A percentile compares a stretch with the other conserved stretches of the same genome.
Conservation (phyloP, 768 basidiomycete species). For the Collybia mongolica region DNA sequence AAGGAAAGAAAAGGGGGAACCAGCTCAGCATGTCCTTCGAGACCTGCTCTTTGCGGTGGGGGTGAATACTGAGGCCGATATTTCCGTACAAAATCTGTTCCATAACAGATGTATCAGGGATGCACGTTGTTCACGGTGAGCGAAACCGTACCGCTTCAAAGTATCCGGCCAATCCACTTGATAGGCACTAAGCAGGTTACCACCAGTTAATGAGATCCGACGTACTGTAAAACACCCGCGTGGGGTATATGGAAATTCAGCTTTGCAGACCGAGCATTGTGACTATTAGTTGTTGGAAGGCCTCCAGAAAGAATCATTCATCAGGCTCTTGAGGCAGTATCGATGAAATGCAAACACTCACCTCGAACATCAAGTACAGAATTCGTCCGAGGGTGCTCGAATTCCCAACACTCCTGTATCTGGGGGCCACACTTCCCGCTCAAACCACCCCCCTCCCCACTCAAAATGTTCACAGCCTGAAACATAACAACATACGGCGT, state of each 20-base stretch:
- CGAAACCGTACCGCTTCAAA: constrained; percentile 71
- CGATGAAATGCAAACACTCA: constrained; percentile 24
- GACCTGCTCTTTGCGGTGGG: constrained; percentile 77
- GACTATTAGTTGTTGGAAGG: constrained; percentile 90
- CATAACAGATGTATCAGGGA: constrained; percentile 3
- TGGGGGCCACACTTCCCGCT: constrained; percentile 73
- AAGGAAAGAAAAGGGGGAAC: constrained; percentile 97
- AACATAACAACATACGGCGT: constrained; percentile 99
- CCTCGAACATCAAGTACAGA: constrained; percentile 72
- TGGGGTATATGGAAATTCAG: constrained; percentile 92
- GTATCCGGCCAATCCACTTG: constrained; percentile 87
- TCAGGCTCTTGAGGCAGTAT: too few species aligned
- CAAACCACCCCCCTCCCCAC: constrained; percentile 64
- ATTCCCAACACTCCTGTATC: constrained; percentile 97
- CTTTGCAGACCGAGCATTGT: constrained; percentile 88
- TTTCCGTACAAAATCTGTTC: constrained; percentile 73
- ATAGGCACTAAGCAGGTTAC: constrained; percentile 2
- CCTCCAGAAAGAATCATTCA: constrained; percentile 42
- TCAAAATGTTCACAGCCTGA: constrained; percentile 87
- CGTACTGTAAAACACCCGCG: constrained; percentile 83
- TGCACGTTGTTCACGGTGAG: background rate
- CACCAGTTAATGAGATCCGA: constrained; percentile 1
- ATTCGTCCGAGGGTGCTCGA: constrained; percentile 89
- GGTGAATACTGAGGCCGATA: constrained; percentile 92
- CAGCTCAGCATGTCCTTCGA: constrained; percentile 99